Evolutionary conservation across 2,329 filamentous ascomycete genomes (phyloP).

Genomic region (Sarocladium kiliense): DNA sequence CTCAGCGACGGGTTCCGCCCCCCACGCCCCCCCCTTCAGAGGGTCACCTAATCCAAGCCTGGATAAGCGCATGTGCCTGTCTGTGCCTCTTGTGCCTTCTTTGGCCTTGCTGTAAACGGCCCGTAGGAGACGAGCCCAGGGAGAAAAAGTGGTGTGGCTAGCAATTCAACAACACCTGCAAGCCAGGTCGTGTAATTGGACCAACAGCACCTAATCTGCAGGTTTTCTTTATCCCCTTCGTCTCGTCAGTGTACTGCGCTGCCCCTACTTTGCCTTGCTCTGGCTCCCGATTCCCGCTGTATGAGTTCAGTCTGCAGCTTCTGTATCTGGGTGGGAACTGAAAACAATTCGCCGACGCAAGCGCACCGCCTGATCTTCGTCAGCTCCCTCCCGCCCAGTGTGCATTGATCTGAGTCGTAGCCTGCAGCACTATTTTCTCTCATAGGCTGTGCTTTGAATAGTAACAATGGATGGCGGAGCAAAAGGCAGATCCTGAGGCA

Average conservation of each 20-base stretch:
- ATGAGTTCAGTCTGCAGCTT: background rate
- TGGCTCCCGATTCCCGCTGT: background rate
- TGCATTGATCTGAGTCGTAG: slow-evolving; percentile 5
- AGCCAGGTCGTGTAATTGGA: background rate
- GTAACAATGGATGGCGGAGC: background rate
- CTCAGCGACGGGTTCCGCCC: background rate
- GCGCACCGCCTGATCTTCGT: background rate
- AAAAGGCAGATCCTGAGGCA: background rate
- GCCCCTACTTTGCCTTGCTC: background rate
- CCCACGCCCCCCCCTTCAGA: background rate
- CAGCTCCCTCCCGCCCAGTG: background rate
- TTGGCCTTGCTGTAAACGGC: background rate
- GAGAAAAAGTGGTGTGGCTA: background rate
- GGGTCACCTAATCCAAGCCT: background rate
- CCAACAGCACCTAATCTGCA: background rate
- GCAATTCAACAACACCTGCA: background rate
- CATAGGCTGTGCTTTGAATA: slow-evolving; percentile 1
- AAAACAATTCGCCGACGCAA: slow-evolving; percentile 3
- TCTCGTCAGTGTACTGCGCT: background rate
- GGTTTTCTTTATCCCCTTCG: background rate
- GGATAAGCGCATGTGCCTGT: background rate
- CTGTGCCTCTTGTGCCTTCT: background rate
- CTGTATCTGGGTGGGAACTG: background rate
- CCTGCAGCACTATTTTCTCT: background rate
- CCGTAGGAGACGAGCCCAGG: background rate